Evolutionary conservation across 345 rosid genomes (phyloP), one percentile per base, ranked within the genome.

Genomic region (Boechera divaricarpa): DNA sequence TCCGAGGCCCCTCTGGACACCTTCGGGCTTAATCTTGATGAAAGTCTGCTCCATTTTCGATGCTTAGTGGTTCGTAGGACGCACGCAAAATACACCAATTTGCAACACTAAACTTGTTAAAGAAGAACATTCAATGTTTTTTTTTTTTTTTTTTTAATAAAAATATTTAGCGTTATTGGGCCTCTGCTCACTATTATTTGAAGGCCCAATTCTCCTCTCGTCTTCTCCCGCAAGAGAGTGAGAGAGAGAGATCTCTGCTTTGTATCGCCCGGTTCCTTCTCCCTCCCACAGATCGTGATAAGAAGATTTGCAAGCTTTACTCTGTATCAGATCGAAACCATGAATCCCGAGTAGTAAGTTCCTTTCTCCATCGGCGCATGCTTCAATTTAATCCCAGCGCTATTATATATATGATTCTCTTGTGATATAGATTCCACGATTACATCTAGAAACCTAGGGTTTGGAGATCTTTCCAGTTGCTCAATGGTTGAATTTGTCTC

Each of bases 331-430:
- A 60, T 65, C 65, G 60, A 36, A 60, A 57, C 70, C 79, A 88
- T 88, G 93, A 88, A 82, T 77, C 89, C 88, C 31, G 93, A 88
- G 59, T 88, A 86, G 93, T 88, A 85, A 73, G 89, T 62, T 66
- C 48, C 49, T 53, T 55, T 55, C 10, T 29, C 36, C 36, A 12
- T 55, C 8, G 36, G 2, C 54, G 9, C 54, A 55, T 29, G 29
- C 60, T 13, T 53, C 36, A 39, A 3, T 3, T 9, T 3, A 10
- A 10, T 10, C 4, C 44, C 13, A 39, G 4, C 44, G 44, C 44
- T 39, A 5, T 33, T 4, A 1, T 8, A 38, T 38, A 2, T 45
- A 49, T 49, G 28, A 49, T 21, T 51, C 13, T 31, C 8, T 21
- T 41, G 21, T 13, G 38, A 11, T 16, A 5, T 38, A 7, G 73